Base-by-base conservation (phyloP, 148 eudicot species). In the Pouteria glomerata region DNA sequence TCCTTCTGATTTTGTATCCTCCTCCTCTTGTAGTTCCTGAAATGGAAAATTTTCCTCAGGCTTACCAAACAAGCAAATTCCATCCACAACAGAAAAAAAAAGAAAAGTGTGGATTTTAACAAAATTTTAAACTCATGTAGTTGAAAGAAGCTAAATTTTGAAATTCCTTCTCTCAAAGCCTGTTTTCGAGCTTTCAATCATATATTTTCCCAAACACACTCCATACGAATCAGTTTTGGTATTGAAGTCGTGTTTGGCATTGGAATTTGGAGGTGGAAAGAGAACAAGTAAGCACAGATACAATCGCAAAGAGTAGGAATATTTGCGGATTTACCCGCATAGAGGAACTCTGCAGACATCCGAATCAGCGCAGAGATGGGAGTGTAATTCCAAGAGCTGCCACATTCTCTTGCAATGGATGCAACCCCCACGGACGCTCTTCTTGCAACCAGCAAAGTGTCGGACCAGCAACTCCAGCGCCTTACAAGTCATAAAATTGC, bases 361-460 rank as follows among this genome's bases (percentile, higher is more conserved):
- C 2, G 97, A 79, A 76, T 90, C 78, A 51, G 75, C 88, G 18
- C 99, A 96, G 10, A 95, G 86, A 33, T 85, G 90, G 4, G 99
- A 86, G 69, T 96, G 99, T 23, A 96, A 65, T 57, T 92, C 96
- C 58, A 96, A 80, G 58, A 96, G 87, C 78, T 90, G 88, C 96
- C 97, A 88, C 91, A 92, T 96, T 66, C 97, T 79, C 86, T 88
- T 96, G 82, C 99, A 92, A 11, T 84, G 96, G 66, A 79, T 64
- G 55, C 99, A 96, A 10, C 97, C 96, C 24, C 97, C 97, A 6
- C 86, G 81, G 26, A 87, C 92, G 75, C 88, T 87, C 79, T 84
- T 75, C 76, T 84, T 90, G 75, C 99, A 96, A 27, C 86, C 82
- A 16, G 97, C 93, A 69, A 92, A 92, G 79, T 96, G 99, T 26